These are phyloP conservation scores for Pelargonium exstipulatum DNA, from an alignment of 441 rosid species.

Conservation along the genomic window DNA sequence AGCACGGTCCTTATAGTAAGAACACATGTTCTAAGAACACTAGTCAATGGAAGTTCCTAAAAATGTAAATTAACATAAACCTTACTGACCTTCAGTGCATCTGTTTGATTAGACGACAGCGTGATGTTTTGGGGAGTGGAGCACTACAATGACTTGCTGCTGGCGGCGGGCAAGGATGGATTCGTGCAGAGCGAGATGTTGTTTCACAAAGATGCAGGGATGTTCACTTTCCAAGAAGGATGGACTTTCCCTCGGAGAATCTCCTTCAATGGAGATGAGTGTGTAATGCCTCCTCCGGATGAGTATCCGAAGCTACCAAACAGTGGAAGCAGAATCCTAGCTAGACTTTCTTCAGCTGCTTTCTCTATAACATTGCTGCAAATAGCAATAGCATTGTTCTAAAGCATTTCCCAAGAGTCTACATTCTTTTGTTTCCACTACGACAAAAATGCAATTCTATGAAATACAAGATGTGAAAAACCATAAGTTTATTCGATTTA, in stretches of 20 bases:
- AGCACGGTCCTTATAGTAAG: not conserved
- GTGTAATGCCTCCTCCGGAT: constrained; percentile 85
- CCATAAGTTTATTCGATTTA: not conserved
- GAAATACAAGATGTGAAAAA: not conserved
- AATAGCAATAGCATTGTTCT: no score
- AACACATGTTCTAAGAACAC: no score
- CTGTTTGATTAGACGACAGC: constrained; percentile 46
- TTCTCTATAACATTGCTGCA: not conserved
- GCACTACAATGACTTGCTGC: constrained; percentile 60
- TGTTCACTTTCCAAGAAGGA: constrained; percentile 67
- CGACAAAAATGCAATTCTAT: no score
- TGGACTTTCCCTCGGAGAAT: constrained; percentile 83
- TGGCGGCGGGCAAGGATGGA: constrained; percentile 55
- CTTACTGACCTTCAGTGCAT: not conserved
- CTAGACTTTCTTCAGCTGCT: not conserved
- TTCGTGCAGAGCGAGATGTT: constrained; percentile 68
- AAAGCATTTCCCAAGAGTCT: no score
- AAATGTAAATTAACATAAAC: no score
- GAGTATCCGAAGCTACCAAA: constrained; percentile 66
- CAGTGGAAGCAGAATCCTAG: not conserved
- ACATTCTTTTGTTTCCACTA: no score
- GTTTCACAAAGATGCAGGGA: constrained; percentile 45
- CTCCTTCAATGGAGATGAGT: constrained; percentile 75
- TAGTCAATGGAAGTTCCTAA: no score
- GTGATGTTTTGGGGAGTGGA: constrained; percentile 80